phyloP scores from a whole-genome alignment of 2,329 filamentous ascomycete species.

The Calonectria pteridis region DNA sequence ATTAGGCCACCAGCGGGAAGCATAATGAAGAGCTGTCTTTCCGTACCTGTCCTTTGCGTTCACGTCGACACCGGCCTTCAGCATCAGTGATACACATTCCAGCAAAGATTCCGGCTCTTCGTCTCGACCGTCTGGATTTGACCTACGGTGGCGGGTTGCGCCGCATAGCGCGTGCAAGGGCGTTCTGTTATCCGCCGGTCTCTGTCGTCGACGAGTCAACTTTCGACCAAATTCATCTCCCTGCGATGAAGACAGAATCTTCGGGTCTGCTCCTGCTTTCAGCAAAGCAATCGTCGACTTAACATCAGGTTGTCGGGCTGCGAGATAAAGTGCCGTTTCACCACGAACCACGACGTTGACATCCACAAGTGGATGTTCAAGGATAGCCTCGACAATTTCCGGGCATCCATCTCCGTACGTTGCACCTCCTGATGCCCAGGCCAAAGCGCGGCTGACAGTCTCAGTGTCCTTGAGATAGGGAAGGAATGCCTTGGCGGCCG shows the following conservation, averaged over 20 bases:
- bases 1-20: slow-evolving; percentile 8
- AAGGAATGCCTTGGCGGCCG: slow-evolving; percentile 45
- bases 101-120: slow-evolving; percentile 2
- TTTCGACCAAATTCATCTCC: not conserved
- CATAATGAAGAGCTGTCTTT: slow-evolving; percentile 33
- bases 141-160: not conserved
- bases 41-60: slow-evolving; percentile 25
- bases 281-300: slow-evolving; percentile 42
- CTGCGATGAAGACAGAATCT: slow-evolving; percentile 27
- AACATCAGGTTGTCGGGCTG: slow-evolving; percentile 14
- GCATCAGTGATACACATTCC: slow-evolving; percentile 32
- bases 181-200: not conserved
- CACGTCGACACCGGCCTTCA: slow-evolving; percentile 42
- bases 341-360: slow-evolving; percentile 43
- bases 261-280: slow-evolving; percentile 48
- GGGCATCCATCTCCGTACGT: not conserved
- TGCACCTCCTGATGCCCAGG: slow-evolving; percentile 39
- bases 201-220: not conserved
- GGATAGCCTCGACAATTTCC: slow-evolving; percentile 43
- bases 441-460: slow-evolving; percentile 43
- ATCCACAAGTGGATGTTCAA: slow-evolving; percentile 48
- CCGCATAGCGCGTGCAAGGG: not conserved
- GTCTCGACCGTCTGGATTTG: not conserved
- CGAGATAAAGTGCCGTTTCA: slow-evolving; percentile 41
- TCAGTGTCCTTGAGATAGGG: slow-evolving; percentile 40